Evolutionary conservation across 805 yeast species (phyloP), one percentile per base, ranked within the genome.

Genomic region (Zygoascus bituminiphila): DNA sequence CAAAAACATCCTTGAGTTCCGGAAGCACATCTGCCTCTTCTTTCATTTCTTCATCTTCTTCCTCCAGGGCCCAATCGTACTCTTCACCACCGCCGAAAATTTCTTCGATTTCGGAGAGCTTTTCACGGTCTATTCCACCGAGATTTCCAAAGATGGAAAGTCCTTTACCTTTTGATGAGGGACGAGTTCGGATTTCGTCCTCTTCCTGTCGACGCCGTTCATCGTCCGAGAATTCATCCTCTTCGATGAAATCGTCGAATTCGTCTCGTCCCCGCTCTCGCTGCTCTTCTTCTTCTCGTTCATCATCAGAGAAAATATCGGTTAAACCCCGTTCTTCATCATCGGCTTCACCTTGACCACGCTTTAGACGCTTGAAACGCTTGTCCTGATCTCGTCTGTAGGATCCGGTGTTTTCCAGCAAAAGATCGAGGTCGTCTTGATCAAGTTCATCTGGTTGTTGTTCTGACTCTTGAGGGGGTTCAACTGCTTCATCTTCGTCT

Each of bases 11-110:
- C 55, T 84, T 82, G 54, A 93, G 73, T 10, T 84, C 79, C 5
- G 70, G 69, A 19, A 70, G 74, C 21, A 67, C 73, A 33, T 68
- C 72, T 39, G 66, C 70, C 23, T 57, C 67, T 10, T 56, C 65
- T 39, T 62, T 67, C 8, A 62, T 60, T 41, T 71, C 80, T n/a
- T 70, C 70, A n/a, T 78, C 81, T 67, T 89, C 96, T 24, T 87
- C 93, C 60, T 88, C 96, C 48, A 93, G 72, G 10, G 98, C 98
- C 98, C 98, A 93, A 49, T 87, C 96, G 66, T 93, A 93, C 61
- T 91, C 97, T 54, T 82, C 88, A 45, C 98, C 98, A 64, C 88
- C 94, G 55, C 98, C 98, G 63, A 93, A 93, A 12, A 93, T 87
- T 63, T 93, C 98, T 60, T 81, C 88, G 62, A 93, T 77, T 65